Base-by-base conservation (phyloP, 768 basidiomycete species). In the Hypsizygus marmoreus region DNA sequence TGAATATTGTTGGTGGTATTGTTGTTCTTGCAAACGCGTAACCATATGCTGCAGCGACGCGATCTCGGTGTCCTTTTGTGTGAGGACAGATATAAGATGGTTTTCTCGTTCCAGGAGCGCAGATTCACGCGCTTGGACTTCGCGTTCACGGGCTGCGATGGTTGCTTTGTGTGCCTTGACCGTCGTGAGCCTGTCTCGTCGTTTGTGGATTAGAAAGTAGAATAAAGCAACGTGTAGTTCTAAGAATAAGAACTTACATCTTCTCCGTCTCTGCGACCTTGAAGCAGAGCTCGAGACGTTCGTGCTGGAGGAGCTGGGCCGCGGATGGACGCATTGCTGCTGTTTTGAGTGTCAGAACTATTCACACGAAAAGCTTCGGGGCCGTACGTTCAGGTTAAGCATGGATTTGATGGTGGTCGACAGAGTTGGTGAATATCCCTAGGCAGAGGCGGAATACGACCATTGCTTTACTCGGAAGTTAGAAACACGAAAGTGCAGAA, bases 391-490 rank as follows among this genome's bases (percentile, higher is more conserved):
- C 11, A 91, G 71, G 62, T 84, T 90, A 12, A 94, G 65, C 92
- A 95, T 94, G 0, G 87, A 77, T 60, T 87, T 91, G 58, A 95
- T 92, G 46, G 88, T 78, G n/a, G 72, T 72, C 4, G 78, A 74
- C 12, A 94, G 67, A 1, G 81, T 71, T 47, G 83, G 82, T 13
- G 88, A 89, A 62, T 95, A 95, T 6, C 86, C 84, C 83, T 76
- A 0, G 94, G 93, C 35, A 97, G 67, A 2, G 91, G 91, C 6
- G 93, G 94, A 64, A 95, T 90, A n/a, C 90, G 83, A 11, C 90
- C 92, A 51, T 88, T 91, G 55, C 87, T 88, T 50, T 8, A 24
- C 25, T 6, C 12, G 20, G 19, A 51, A 14, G 20, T 45, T 17
- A 43, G 33, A n/a, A n/a, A 29, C 10, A 9, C 16, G 19, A 2